Base-by-base conservation (phyloP, 2,329 filamentous ascomycete species). In the Botrytis deweyae region DNA sequence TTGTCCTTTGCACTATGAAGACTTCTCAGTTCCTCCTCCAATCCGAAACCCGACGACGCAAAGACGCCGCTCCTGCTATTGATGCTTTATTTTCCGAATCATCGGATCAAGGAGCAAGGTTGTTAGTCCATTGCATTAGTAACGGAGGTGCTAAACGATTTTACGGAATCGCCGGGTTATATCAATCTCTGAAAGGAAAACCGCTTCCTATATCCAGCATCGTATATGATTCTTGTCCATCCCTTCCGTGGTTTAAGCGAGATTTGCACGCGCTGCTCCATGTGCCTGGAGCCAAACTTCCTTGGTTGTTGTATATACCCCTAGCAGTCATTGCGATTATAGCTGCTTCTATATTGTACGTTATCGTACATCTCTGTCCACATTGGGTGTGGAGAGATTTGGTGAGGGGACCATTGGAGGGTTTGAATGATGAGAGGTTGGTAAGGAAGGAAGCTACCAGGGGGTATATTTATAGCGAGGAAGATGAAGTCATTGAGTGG, bases 51-150 rank as follows among this genome's bases (percentile, higher is more conserved):
- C 70, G 69, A 16, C 76, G 78, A 16, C 76, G 77, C 7, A 49
- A 73, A 33, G 77, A 78, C 49, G 80, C 85, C 65, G 81, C 81
- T 46, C 78, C 83, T 29, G 77, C 76, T 36, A 73, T 79, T 12
- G 67, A 73, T 33, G 75, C 77, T 2, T 46, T 79, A 1, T 74
- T 79, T 1, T 72, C 76, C 10, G 70, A 73, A 38, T 67, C 72
- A 29, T 65, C 72, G 16, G 59, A 38, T 3, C 74, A 80, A 33
- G 79, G 0, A 0, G 64, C 80, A 66, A 81, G 83, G 3, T 81
- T 89, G 20, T 80, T 89, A 29, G 78, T 87, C 1, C 88, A 89
- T 72, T 81, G 82, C 76, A 88, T 90, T 84, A 89, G 87, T 75
- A 90, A 89, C 79, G 88, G 87, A 0, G 88, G 88, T 22, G 86